Base-by-base conservation (phyloP, 1,284 basidiomycete species). In the Bjerkandera adusta region DNA sequence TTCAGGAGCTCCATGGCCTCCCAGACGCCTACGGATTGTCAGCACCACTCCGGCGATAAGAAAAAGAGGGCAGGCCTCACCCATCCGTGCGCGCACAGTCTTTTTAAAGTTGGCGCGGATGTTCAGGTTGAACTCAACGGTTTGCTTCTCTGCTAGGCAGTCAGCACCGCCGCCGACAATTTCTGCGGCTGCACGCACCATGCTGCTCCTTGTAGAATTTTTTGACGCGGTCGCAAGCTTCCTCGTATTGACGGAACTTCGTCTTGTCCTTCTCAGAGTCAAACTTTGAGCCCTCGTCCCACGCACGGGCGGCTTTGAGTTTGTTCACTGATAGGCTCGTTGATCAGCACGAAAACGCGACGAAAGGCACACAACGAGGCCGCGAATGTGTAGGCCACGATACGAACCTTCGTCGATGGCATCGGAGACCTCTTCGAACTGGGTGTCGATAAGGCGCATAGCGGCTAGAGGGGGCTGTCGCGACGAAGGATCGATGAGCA, bases 1-100 rank as follows among this genome's bases (percentile, higher is more conserved):
- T 95, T 84, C 49, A 96, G 81, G 73, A 85, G 81, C 62, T 95
- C 91, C 67, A 95, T 92, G 4, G 92, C 92, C 59, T 92, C 83
- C 92, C 92, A 95, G 26, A 96, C 73, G 44, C 74, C 65, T 34
- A 30, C 4, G 11, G 35, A 25, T 10, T 10, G 24, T 35, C 37
- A 33, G 29, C 16, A 27, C 39, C 10, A 50, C 36, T 34, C 36
- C n/a, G 11, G 49, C 26, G 13, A 27, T 33, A 41, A 43, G 44
- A 32, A 22, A 43, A 20, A 20, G 34, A 36, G 33, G 26, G 22
- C 39, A 36, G 20, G 25, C 34, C 12, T 33, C 61, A 61, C 82
- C 69, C 79, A 91, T 89, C n/a, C 79, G 71, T 3, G 76, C 82
- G 32, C 83, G 77, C 45, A 72, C 77, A 34, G 67, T 75, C 55